These are phyloP conservation scores for Cutaneotrichosporon curvatum DNA, from an alignment of 1,284 basidiomycete genomes.

Conservation along the genomic window DNA sequence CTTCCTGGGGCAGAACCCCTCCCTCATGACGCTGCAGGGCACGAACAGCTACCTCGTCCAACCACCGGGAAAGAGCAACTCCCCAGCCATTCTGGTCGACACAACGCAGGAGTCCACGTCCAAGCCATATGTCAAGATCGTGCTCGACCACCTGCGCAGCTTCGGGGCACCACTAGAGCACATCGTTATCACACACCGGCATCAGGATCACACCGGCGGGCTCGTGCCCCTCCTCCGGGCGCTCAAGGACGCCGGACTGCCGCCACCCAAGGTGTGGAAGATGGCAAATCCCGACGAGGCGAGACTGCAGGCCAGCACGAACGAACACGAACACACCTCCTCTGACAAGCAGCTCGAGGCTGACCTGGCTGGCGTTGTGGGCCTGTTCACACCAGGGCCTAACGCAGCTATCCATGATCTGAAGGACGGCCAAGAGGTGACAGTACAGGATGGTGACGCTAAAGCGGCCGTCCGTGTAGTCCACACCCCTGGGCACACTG, in stretches of 20 bases:
- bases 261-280: conserved; percentile 48
- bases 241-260: conserved; percentile 49
- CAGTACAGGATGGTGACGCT: background rate
- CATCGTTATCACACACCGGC: conserved; percentile 85
- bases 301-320: conserved; percentile 17
- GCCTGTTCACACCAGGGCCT: background rate
- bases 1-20: conserved; percentile 67
- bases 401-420: background rate
- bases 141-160: conserved; percentile 26
- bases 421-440: background rate
- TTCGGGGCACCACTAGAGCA: conserved; percentile 54
- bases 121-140: conserved; percentile 39
- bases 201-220: conserved; percentile 78
- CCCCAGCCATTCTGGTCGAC: conserved; percentile 75
- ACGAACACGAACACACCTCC: conserved; percentile 17
- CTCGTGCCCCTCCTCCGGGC: conserved; percentile 63
- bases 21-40: conserved; percentile 86
- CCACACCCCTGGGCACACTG: conserved; percentile 85
- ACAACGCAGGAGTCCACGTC: conserved; percentile 67
- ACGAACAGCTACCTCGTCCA: conserved; percentile 86
- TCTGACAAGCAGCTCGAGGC: background rate
- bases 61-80: conserved; percentile 48
- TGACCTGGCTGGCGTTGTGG: background rate
- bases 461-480: conserved; percentile 49
- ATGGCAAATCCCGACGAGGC: conserved; percentile 39